A percentile compares a stretch with the other conserved stretches of the same genome.
Evolutionary conservation across 176 grass and related monocot genomes (phyloP).

Genomic region (Carex littledalei): DNA sequence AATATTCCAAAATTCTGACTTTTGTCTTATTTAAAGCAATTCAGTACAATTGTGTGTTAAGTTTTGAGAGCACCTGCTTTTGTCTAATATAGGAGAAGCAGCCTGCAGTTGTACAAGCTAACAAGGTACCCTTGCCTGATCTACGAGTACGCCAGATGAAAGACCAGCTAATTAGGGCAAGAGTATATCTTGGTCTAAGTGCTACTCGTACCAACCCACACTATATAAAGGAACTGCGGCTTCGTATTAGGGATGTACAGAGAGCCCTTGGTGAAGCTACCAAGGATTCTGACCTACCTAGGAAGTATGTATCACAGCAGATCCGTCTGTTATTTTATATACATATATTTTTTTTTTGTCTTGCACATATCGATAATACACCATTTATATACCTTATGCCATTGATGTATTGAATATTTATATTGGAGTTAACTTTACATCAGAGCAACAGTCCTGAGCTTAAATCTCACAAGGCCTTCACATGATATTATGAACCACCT

Average conservation of each 20-base stretch:
- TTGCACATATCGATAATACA: background rate
- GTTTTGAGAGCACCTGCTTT: background rate
- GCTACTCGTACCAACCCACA: conserved; percentile 53
- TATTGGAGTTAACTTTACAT: background rate
- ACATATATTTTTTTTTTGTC: conserved; percentile 15
- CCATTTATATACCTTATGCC: background rate
- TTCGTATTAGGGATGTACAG: conserved; percentile 70
- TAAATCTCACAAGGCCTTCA: background rate
- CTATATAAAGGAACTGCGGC: conserved; percentile 60
- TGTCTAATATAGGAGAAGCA: conserved; percentile 13
- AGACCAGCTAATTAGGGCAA: conserved; percentile 90
- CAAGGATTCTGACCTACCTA: conserved; percentile 75
- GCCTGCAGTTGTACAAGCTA: background rate
- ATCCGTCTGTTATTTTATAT: background rate
- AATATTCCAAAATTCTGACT: background rate
- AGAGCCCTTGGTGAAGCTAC: conserved; percentile 74
- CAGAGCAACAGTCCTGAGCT: background rate
- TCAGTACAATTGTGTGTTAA: background rate
- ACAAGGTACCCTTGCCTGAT: conserved; percentile 30
- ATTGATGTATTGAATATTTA: conserved; percentile 27
- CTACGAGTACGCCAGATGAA: conserved; percentile 55
- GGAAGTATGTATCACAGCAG: conserved; percentile 38
- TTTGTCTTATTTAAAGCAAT: conserved; percentile 6
- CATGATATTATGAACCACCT: background rate
- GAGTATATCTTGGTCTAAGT: conserved; percentile 74